phyloP scores from a whole-genome alignment of 2,329 filamentous ascomycete genomes.

The Zymoseptoria brevis region DNA sequence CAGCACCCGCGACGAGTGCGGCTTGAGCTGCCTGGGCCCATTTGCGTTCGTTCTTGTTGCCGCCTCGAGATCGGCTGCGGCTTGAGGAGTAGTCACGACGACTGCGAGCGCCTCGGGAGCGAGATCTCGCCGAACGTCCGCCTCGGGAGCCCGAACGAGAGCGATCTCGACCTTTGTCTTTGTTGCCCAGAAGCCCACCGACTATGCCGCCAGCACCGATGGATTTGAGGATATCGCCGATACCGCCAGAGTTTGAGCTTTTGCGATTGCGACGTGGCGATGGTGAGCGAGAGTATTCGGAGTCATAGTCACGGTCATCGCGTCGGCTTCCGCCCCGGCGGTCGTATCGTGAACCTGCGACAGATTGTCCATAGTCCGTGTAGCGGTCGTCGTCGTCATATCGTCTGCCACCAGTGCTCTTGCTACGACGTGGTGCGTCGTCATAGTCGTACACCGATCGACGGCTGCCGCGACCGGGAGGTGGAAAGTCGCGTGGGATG shows the following conservation, averaged over 20 bases:
- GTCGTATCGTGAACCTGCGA: conserved; percentile 34
- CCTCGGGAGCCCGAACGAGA: conserved; percentile 54
- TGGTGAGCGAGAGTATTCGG: conserved; percentile 37
- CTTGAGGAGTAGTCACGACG: conserved; percentile 37
- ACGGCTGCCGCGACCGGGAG: conserved; percentile 40
- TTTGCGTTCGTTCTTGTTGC: conserved; percentile 55
- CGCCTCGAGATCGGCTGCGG: conserved; percentile 44
- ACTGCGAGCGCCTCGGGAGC: conserved; percentile 44
- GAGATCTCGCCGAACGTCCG: conserved; percentile 33
- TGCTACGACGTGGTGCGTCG: conserved; percentile 48
- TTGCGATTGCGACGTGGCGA: conserved; percentile 38
- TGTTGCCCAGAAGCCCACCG: conserved; percentile 46
- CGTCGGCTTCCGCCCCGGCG: conserved; percentile 36
- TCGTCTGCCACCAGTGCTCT: conserved; percentile 49
- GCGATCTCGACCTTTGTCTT: conserved; percentile 50
- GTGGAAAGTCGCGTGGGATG: conserved; percentile 75
- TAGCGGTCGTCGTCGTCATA: conserved; percentile 48
- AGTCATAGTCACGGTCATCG: conserved; percentile 41
- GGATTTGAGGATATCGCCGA: conserved; percentile 54
- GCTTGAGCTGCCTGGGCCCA: conserved; percentile 78
- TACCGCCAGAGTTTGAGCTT: conserved; percentile 40
- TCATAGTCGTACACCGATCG: conserved; percentile 38
- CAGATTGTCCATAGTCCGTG: conserved; percentile 38
- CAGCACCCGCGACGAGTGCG: conserved; percentile 79
- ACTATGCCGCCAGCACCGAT: conserved; percentile 51